These are phyloP conservation scores for Xylaria intraflava DNA, from an alignment of 495 filamentous ascomycete species.

Conservation along the genomic window DNA sequence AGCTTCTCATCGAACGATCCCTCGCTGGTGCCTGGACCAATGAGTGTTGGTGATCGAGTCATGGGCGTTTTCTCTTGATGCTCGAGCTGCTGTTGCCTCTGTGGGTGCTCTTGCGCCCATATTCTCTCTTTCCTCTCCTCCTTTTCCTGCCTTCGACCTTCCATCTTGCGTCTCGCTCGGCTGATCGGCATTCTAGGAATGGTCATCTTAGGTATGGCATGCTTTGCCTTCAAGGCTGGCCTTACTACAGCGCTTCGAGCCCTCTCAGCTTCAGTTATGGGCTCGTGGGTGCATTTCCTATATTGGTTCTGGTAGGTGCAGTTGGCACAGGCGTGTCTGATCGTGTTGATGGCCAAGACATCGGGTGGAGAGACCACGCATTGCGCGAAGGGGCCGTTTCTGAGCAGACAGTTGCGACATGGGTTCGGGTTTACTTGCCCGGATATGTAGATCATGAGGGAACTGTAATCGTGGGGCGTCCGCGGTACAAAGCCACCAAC, in stretches of 20 bases:
- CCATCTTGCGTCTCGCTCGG: background rate
- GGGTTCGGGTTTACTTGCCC: constrained; percentile 23
- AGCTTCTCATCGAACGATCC: constrained; percentile 20
- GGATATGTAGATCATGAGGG: constrained; percentile 25
- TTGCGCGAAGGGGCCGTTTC: constrained; percentile 17
- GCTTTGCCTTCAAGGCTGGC: constrained; percentile 6
- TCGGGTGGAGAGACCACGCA: constrained; percentile 18
- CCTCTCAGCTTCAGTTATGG: constrained; percentile 15
- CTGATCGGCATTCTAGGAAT: constrained; percentile 9
- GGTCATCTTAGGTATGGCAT: background rate
- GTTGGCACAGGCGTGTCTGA: constrained; percentile 22
- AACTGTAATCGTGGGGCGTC: constrained; percentile 16
- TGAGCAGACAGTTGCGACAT: constrained; percentile 20
- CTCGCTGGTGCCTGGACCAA: background rate
- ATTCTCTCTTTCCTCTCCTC: background rate
- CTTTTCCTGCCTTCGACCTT: background rate
- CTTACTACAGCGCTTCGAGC: constrained; percentile 11
- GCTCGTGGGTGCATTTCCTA: constrained; percentile 18
- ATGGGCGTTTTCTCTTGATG: background rate
- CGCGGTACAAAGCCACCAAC: constrained; percentile 16
- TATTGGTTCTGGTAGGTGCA: constrained; percentile 25
- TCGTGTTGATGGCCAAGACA: constrained; percentile 12
- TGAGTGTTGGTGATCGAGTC: background rate
- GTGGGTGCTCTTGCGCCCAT: background rate
- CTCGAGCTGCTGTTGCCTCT: background rate